phyloP scores from a whole-genome alignment of 169 alveolate species.

The Cyclospora cayetanensis region DNA sequence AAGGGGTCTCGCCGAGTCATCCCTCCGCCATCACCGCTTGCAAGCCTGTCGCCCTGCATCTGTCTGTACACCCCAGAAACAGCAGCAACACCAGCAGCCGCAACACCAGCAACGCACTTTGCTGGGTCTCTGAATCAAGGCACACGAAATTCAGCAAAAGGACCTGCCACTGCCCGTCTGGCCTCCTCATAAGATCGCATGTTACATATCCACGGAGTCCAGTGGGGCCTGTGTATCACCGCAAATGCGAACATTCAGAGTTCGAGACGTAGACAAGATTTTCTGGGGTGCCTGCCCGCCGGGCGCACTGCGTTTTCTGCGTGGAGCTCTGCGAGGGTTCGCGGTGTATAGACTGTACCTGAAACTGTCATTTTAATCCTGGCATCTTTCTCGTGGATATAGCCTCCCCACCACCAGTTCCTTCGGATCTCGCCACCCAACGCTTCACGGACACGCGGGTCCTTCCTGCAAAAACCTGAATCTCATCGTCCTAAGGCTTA shows the following conservation, averaged over 20 bases:
- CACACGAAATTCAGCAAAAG: background rate
- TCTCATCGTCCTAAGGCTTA: too few species aligned
- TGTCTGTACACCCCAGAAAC: too few species aligned
- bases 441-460: background rate
- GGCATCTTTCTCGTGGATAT: background rate
- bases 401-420: background rate
- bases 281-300: too few species aligned
- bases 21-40: too few species aligned
- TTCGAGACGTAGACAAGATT: too few species aligned
- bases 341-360: background rate
- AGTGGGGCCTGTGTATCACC: background rate
- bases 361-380: background rate
- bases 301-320: too few species aligned
- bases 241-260: too few species aligned
- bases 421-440: background rate
- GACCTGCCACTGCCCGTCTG: conserved; percentile 27
- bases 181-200: conserved; percentile 7
- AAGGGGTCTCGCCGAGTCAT: too few species aligned
- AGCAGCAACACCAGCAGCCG: background rate
- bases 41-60: too few species aligned
- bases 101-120: background rate
- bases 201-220: conserved; percentile 28
- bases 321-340: too few species aligned
- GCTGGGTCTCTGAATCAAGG: background rate
- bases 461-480: conserved; percentile 1